phyloP scores from a whole-genome alignment of 495 filamentous ascomycete genomes.

The Tricharina praecox region DNA sequence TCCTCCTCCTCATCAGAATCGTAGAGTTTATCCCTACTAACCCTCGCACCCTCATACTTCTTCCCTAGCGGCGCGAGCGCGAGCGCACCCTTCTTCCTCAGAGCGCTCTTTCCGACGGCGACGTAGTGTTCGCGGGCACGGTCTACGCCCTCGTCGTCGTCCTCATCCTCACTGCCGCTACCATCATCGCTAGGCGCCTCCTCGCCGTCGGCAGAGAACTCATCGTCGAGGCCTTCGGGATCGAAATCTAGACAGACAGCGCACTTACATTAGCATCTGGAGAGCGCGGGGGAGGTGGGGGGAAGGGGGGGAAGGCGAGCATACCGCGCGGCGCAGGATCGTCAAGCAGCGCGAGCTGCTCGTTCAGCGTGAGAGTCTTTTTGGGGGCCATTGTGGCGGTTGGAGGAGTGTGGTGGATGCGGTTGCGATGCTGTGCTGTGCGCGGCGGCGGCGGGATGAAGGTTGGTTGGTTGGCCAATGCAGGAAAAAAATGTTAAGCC shows the following conservation, averaged over 20 bases:
- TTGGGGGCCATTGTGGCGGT: constrained; percentile 15
- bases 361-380: constrained; percentile 34
- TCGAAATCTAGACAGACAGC: constrained; percentile 64
- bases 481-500: constrained; percentile 7
- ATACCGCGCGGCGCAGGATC: constrained; percentile 46
- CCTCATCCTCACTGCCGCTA: constrained; percentile 16
- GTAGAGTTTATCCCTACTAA: constrained; percentile 56
- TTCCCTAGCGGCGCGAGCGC: not conserved
- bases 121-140: constrained; percentile 64
- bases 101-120: constrained; percentile 37
- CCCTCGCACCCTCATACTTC: constrained; percentile 60
- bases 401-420: not conserved
- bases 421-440: not conserved
- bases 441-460: no score
- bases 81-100: not conserved
- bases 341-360: constrained; percentile 48
- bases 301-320: constrained; percentile 7
- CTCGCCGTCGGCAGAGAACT: constrained; percentile 33
- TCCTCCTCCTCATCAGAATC: constrained; percentile 30
- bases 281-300: not conserved
- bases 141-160: constrained; percentile 36
- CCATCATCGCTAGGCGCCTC: no score
- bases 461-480: not conserved
- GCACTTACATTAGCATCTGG: not conserved
- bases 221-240: constrained; percentile 51